Percentiles rank a stretch among this genome's conserved stretches.
Conservation (phyloP, 2,329 filamentous ascomycete genomes). For the Fusarium chuoi region DNA sequence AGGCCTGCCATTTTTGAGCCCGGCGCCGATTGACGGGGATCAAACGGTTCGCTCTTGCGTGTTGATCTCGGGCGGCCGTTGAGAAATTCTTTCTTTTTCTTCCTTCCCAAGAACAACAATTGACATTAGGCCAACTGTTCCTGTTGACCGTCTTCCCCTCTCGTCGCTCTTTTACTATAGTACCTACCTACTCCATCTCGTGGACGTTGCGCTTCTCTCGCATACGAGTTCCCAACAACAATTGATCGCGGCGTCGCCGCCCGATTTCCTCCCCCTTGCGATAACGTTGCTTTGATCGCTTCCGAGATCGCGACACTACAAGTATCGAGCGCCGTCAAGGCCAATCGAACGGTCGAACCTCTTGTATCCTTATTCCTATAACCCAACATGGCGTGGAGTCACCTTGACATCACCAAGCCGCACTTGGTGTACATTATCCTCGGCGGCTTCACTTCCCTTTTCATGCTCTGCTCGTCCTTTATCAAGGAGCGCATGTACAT, state of each 20-base stretch:
- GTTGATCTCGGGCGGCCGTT: slow-evolving; percentile 1
- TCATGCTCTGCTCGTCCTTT: slow-evolving; percentile 97
- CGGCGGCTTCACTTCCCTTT: slow-evolving; percentile 95
- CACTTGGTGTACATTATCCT: slow-evolving; percentile 99
- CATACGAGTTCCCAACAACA: slow-evolving; percentile 27
- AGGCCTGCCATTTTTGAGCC: slow-evolving; percentile 40
- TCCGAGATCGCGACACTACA: slow-evolving; percentile 30
- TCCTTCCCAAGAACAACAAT: slow-evolving; percentile 3
- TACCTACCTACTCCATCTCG: background rate
- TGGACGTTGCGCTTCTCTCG: slow-evolving; percentile 6
- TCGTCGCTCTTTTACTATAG: slow-evolving; percentile 1
- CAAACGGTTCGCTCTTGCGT: slow-evolving; percentile 14
- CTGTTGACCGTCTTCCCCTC: background rate
- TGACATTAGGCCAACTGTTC: background rate
- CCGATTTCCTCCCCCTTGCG: slow-evolving; percentile 24
- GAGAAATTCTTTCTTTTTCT: slow-evolving; percentile 26
- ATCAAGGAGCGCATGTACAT: slow-evolving; percentile 99
- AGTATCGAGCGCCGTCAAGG: slow-evolving; percentile 7
- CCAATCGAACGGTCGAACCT: slow-evolving; percentile 11
- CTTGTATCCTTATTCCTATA: slow-evolving; percentile 11
- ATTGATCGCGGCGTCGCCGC: slow-evolving; percentile 38
- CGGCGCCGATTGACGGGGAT: slow-evolving; percentile 11
- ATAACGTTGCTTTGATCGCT: slow-evolving; percentile 22
- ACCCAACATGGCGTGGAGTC: slow-evolving; percentile 76
- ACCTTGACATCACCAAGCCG: slow-evolving; percentile 88